Evolutionary conservation across 1,139 yeast genomes (phyloP), one percentile per base, ranked within the genome.

Genomic region (Entelexis paramagnoliae): DNA sequence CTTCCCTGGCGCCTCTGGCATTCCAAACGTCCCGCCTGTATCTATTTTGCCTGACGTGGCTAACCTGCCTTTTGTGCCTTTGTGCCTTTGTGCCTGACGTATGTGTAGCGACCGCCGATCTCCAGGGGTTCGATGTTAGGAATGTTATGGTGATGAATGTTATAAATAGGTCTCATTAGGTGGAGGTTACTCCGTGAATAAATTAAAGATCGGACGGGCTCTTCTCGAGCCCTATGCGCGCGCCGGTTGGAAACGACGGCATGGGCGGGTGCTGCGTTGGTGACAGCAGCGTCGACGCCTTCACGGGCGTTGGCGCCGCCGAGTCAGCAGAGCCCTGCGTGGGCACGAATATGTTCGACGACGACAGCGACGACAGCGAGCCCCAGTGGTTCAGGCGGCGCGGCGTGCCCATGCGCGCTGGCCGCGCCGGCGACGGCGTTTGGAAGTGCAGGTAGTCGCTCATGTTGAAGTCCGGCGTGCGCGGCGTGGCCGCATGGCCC

Each of bases 391-490:
- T 32, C 19, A 32, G n/a, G 20, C 46, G 46, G 11, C 46, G 46
- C 36, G 46, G 46, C 36, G 46, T 42, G 29, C 36, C 46, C 36
- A 42, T 28, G 17, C 33, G 36, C 24, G 29, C 36, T 4, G 46
- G 51, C 3, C 44, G 51, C n/a, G 58, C 57, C 11, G 91, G 91
- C 6, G 86, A 79, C 4, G 93, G 93, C 1, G 87, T 80, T 62
- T 81, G 80, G 60, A 81, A 78, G 63, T 83, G 82, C 44, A 86
- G 83, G 64, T 84, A 85, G 63, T 85, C 95, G 62, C 79, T 81
- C 80, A 85, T 78, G 64, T 85, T 83, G 68, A 85, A 84, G 9
- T 86, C 87, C 3, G 86, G 68, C 3, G 70, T 68, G 30, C 62
- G 63, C 10, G 69, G 68, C 34, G 62, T 58, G 49, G 64, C 59